These are phyloP conservation scores for Myriosclerotinia duriaeana DNA, from an alignment of 2,329 filamentous ascomycete species.

Conservation along the genomic window DNA sequence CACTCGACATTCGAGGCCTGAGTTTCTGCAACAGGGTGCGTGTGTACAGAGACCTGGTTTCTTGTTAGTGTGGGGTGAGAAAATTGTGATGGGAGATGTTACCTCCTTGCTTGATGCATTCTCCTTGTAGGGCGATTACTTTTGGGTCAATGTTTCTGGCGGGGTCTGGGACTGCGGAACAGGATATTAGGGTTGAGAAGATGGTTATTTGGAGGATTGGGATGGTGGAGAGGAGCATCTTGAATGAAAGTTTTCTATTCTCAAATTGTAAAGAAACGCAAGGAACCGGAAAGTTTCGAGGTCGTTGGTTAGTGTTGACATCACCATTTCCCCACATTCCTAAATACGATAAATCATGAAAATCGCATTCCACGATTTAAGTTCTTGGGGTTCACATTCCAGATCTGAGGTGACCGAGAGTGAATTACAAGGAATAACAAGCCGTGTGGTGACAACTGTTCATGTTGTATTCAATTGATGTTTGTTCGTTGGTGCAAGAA, in stretches of 20 bases:
- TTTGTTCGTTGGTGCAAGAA: not conserved
- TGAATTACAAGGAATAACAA: not conserved
- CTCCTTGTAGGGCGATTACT: not conserved
- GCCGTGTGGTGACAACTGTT: not conserved
- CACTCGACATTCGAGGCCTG: not conserved
- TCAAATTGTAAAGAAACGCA: too few relatives aligned
- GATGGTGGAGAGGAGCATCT: not conserved
- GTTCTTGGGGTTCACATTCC: constrained; percentile 1
- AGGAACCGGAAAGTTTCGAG: not conserved
- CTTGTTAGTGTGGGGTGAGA: not conserved
- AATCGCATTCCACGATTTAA: not conserved
- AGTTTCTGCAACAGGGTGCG: not conserved
- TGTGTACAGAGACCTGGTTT: constrained; percentile 4
- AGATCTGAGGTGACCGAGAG: not conserved
- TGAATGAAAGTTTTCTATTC: not conserved
- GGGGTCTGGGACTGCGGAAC: not conserved
- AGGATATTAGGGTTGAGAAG: not conserved
- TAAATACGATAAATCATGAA: not conserved
- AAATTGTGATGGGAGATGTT: not conserved
- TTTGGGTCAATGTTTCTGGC: not conserved
- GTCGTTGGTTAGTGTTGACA: not conserved
- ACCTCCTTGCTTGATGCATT: not conserved
- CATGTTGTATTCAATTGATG: not conserved
- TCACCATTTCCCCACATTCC: constrained; percentile 4
- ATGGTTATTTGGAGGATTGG: not conserved